A percentile compares a stretch with the other conserved stretches of the same genome.
phyloP scores from a whole-genome alignment of 2,329 filamentous ascomycete genomes.

The Paraconiothyrium sp. region DNA sequence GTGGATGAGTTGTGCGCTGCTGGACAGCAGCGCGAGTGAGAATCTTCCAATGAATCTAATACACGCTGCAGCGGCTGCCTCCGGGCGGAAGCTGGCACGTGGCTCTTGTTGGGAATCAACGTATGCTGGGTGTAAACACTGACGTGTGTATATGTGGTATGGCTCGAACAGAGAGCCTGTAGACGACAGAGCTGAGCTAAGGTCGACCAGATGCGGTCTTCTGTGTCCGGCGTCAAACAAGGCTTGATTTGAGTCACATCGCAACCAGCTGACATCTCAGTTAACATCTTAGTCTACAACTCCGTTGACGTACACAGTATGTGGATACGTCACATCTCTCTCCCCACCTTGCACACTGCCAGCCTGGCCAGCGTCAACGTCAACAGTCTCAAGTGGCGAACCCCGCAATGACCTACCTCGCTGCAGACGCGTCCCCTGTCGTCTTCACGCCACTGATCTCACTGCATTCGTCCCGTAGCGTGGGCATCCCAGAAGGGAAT shows the following conservation, averaged over 20 bases:
- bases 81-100: constrained; percentile 5
- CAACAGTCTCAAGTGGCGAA: neutral
- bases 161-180: too few species aligned
- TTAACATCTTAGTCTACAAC: too few species aligned
- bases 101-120: constrained; percentile 3
- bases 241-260: too few species aligned
- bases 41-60: constrained; percentile 21
- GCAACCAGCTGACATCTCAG: too few species aligned
- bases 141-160: neutral
- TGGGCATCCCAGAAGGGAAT: neutral
- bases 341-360: too few species aligned
- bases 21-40: constrained; percentile 19
- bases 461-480: neutral
- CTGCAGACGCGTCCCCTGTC: neutral
- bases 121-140: neutral
- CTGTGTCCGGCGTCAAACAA: too few species aligned
- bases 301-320: too few species aligned
- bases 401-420: neutral
- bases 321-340: too few species aligned
- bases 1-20: constrained; percentile 18
- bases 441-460: constrained; percentile 6
- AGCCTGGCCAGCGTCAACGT: too few species aligned
- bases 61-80: constrained; percentile 18
- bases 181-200: too few species aligned
- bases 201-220: too few species aligned